phyloP scores from a whole-genome alignment of 441 rosid species.

The Arabidopsis hybrid region DNA sequence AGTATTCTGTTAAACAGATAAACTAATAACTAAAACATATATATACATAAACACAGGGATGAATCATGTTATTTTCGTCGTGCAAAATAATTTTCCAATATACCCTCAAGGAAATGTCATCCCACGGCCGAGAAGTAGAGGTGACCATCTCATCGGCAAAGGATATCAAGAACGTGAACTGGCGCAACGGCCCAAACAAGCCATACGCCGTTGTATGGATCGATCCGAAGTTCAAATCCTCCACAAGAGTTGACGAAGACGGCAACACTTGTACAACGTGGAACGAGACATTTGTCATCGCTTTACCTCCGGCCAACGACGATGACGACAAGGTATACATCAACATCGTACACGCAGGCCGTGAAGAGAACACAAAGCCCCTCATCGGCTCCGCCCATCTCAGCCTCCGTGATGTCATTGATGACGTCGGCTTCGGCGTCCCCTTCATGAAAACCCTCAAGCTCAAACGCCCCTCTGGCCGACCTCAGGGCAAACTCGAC shows the following conservation, averaged over 20 bases:
- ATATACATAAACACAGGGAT: not conserved
- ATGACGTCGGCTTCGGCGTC: constrained; percentile 63
- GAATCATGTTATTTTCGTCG: not conserved
- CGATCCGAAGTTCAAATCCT: constrained; percentile 58
- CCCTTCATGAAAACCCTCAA: constrained; percentile 46
- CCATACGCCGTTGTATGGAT: constrained; percentile 89
- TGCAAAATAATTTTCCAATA: constrained; percentile 1
- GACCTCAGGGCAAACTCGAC: constrained; percentile 85
- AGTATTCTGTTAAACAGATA: not conserved
- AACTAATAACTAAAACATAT: too few relatives aligned
- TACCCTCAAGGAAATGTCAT: constrained; percentile 29
- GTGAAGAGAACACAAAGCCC: constrained; percentile 71
- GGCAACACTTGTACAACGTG: constrained; percentile 74
- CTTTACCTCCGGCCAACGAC: constrained; percentile 48
- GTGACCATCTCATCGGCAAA: constrained; percentile 72
- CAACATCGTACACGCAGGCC: constrained; percentile 81
- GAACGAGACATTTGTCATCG: constrained; percentile 64
- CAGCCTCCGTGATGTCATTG: constrained; percentile 64
- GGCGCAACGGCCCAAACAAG: constrained; percentile 76
- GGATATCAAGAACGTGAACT: constrained; percentile 84
- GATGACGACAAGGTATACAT: constrained; percentile 53
- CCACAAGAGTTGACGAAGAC: constrained; percentile 70
- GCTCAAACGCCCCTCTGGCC: constrained; percentile 88
- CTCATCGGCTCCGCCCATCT: constrained; percentile 78
- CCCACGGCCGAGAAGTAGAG: constrained; percentile 57